A percentile compares a stretch with the other conserved stretches of the same genome.
Evolutionary conservation across 2,329 filamentous ascomycete genomes (phyloP).

Genomic region (Cytospora piceae): DNA sequence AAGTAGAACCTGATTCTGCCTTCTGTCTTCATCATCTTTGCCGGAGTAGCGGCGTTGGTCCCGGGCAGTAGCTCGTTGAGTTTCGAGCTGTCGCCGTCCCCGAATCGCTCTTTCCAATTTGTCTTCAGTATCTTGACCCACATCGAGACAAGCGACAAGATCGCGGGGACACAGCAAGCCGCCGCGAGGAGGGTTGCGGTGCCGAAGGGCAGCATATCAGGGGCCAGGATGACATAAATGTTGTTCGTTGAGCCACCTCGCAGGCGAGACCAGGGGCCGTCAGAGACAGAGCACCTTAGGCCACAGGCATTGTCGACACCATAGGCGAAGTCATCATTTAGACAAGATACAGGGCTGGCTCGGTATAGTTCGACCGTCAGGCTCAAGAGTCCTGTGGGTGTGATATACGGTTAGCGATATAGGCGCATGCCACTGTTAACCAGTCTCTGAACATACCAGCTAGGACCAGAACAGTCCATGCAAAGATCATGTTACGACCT

Average conservation of each 20-base stretch:
- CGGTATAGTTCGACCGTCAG: slow-evolving; percentile 69
- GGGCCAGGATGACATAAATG: slow-evolving; percentile 65
- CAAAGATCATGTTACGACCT: slow-evolving; percentile 67
- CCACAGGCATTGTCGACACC: slow-evolving; percentile 46
- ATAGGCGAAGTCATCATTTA: slow-evolving; percentile 48
- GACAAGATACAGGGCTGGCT: slow-evolving; percentile 48
- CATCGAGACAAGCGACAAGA: slow-evolving; percentile 64
- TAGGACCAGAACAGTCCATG: slow-evolving; percentile 66
- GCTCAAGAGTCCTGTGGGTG: slow-evolving; percentile 56
- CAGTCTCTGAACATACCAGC: slow-evolving; percentile 48
- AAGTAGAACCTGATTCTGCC: slow-evolving; percentile 57
- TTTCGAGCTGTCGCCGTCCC: slow-evolving; percentile 34
- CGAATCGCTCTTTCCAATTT: slow-evolving; percentile 58
- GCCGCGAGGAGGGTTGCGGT: slow-evolving; percentile 64
- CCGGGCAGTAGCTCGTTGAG: slow-evolving; percentile 50
- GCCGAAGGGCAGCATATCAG: slow-evolving; percentile 58
- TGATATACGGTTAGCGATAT: not conserved
- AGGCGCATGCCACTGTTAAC: not conserved
- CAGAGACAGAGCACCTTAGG: slow-evolving; percentile 48
- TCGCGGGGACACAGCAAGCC: slow-evolving; percentile 67
- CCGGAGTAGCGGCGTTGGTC: slow-evolving; percentile 58
- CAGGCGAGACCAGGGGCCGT: slow-evolving; percentile 59
- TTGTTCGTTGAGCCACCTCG: slow-evolving; percentile 59
- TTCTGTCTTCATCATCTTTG: slow-evolving; percentile 59
- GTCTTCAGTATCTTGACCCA: slow-evolving; percentile 67